Base-by-base conservation (phyloP, 371 early-diverging fungal genomes). In the Chytridium lagenaria region DNA sequence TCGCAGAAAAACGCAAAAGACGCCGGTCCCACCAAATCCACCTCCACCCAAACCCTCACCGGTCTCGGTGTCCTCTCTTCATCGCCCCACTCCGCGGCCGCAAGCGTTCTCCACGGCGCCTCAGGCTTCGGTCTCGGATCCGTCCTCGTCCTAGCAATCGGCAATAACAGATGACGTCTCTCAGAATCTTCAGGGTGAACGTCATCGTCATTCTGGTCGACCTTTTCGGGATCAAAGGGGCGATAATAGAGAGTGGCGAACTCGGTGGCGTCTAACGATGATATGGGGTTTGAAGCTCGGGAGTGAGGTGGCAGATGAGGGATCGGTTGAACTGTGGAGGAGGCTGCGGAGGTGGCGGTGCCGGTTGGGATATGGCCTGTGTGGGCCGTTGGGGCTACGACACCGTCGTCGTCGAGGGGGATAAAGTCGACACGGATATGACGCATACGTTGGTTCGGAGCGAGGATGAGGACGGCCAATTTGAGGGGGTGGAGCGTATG, bases 401-500 rank as follows among this genome's bases (percentile, higher is more conserved):
- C 61, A 10, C 61, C 61, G 3, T 61, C 36, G 39, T 26, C 67
- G 22, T 73, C 64, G 2, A 36, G 22, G 22, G 73, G 78, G 63
- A 74, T 64, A 57, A 74, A 74, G 67, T 78, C 78, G 10, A 66
- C 73, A 19, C 73, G 73, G 30, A 72, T 37, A 16, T 64, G 63
- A 12, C 44, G 59, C 28, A 67, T 26, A n/a, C 68, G 34, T n/a
- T 55, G 55, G 28, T 31, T 36, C 12, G 19, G 19, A 28, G 10
- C 70, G 28, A 59, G 61, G 12, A 31, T 37, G 23, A 70, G 50
- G 7, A 77, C 70, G 36, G 77, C 77, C 12, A 66, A 55, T n/a
- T 66, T 74, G 82, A 22, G 57, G 71, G 0, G 82, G 77, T 31
- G 82, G 82, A 10, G 76, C 51, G 71, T 82, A 82, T 1, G 77